Base-by-base conservation (phyloP, 1,284 basidiomycete genomes). In the Wolfiporia cocos region DNA sequence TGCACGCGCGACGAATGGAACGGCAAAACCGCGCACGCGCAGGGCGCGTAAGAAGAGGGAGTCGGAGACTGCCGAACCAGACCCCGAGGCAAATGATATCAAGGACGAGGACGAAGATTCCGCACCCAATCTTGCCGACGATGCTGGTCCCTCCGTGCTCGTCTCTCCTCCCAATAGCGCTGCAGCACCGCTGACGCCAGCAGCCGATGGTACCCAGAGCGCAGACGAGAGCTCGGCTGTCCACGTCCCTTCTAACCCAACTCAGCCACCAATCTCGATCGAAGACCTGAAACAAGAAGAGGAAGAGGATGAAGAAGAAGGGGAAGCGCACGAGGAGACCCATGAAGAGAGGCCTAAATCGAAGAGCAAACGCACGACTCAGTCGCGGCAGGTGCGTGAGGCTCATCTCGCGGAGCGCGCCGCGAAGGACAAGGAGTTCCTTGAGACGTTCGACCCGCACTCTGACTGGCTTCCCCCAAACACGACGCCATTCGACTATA, bases 381-480 rank as follows among this genome's bases (percentile, higher is more conserved):
- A 70, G 48, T 70, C 71, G 5, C 72, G 70, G 31, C 69, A 75
- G 49, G 66, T 58, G 10, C 71, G 73, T 39, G 74, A 78, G 51
- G 79, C 77, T 11, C 67, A 65, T 42, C 63, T 73, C 3, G 77
- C 73, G 5, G 71, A 71, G 43, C 72, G 74, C 30, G 70, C 70
- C 20, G 66, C 68, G 35, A 73, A 73, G 39, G 83, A 88, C 56
- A 56, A 63, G 10, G 66, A 67, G 1, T 94, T 91, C 59, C 69
- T 91, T 32, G 68, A 81, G 36, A 65, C 65, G 0, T 91, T 92
- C 53, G 76, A 88, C 42, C 81, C 86, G 0, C 67, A 72, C 31
- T 67, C 67, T 6, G 78, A 81, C 44, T 94, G 92, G 90, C 65
- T 94, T 2, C 92, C 92, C 2, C 67, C 74, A 2, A 76, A 78